Base-by-base conservation (phyloP, 495 filamentous ascomycete species). In the Penicillium cataractarum region DNA sequence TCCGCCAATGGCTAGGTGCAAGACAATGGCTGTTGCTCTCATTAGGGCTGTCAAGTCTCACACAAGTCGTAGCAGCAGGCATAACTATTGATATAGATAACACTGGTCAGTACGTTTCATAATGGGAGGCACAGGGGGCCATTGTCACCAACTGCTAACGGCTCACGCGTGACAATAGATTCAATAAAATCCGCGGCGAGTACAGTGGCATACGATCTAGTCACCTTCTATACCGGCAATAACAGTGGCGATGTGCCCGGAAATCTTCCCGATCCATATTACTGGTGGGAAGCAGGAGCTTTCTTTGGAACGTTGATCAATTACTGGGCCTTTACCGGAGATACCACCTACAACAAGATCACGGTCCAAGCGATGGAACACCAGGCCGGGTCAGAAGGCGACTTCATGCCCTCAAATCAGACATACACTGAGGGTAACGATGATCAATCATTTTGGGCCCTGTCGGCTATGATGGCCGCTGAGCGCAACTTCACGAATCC, bases 391-490 rank as follows among this genome's bases (percentile, higher is more conserved):
- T 79, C 82, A 10, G 80, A 88, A 35, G 72, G 78, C 10, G 83
- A 92, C 60, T 95, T 87, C 72, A 92, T 93, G 90, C 91, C 93
- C 0, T 72, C 76, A 8, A 96, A 97, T 72, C 92, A 96, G 68
- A 90, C 89, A 19, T 82, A 86, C 60, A 87, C 89, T 0, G 74
- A 84, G 53, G 90, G 92, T 53, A 96, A 96, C 72, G 92, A 96
- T 65, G 92, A 96, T 70, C 92, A 95, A 69, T 87, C 83, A 0
- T 96, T 96, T 68, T 96, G 92, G 92, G 92, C 81, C 39, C 86
- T 96, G 72, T 81, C 90, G 3, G 90, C 87, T 35, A 90, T 96
- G 86, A 82, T 86, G 10, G 92, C 92, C 0, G 90, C 92, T 3
- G 92, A 96, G 73, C 83, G 86, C 53, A 89, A 88, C 50, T 94